Evolutionary conservation across 495 filamentous ascomycete species (phyloP).

Genomic region (Neurospora cerealis): DNA sequence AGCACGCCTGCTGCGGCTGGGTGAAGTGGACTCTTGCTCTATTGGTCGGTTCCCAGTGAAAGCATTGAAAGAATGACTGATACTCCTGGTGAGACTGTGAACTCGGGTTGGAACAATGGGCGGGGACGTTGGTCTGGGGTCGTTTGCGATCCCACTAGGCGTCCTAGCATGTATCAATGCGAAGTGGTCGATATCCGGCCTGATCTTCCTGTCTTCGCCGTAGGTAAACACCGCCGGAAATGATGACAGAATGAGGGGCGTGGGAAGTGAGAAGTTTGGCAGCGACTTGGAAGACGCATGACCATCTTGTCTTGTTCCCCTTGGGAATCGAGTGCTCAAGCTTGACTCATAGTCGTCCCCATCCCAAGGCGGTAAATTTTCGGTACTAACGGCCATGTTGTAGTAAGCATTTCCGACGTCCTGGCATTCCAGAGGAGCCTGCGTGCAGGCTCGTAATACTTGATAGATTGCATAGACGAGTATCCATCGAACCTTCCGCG

Average conservation of each 20-base stretch:
- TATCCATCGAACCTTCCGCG: conserved; percentile 60
- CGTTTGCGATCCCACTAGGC: neutral
- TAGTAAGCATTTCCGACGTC: conserved; percentile 25
- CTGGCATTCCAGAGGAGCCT: conserved; percentile 27
- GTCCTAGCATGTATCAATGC: conserved; percentile 17
- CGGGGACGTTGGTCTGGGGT: neutral
- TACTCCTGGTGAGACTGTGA: conserved; percentile 17
- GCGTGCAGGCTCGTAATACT: conserved; percentile 43
- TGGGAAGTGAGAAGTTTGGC: neutral
- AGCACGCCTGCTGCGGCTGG: conserved; percentile 3
- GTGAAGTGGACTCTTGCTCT: conserved; percentile 2
- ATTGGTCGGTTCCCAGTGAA: conserved; percentile 12
- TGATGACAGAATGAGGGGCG: neutral
- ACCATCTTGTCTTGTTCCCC: neutral
- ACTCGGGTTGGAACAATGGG: conserved; percentile 10
- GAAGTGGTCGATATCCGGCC: conserved; percentile 35
- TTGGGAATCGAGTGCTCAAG: neutral
- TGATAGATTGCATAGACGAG: conserved; percentile 62
- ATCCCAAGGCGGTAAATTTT: conserved; percentile 33
- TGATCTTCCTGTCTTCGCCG: conserved; percentile 16
- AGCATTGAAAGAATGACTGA: conserved; percentile 22
- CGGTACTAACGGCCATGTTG: conserved; percentile 31
- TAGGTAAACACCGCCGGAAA: neutral
- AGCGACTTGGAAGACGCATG: neutral
- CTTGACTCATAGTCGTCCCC: conserved; percentile 5